Evolutionary conservation across 2,329 filamentous ascomycete genomes (phyloP), one percentile per base, ranked within the genome.

Genomic region (Cryphonectria radicalis): DNA sequence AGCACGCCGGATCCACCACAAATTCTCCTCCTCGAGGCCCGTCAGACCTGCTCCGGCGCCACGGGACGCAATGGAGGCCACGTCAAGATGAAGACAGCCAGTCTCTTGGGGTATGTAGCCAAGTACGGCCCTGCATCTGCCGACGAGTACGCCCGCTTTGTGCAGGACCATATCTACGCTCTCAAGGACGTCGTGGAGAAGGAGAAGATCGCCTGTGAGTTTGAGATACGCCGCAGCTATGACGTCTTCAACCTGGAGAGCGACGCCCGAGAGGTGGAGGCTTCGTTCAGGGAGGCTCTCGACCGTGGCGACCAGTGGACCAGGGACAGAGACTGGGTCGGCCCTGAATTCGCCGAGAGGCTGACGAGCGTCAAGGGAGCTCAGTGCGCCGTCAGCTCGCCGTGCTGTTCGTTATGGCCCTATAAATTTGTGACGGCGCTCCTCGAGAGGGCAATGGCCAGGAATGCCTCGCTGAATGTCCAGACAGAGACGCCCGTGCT

Each of bases 21-120:
- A 3, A 66, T 70, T 37, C 65, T 72, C 35, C 65, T 72, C 4
- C 60, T 73, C 8, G 72, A 73, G 40, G 72, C 72, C 6, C 70
- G 72, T 2, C 72, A 72, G 28, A 71, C 72, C 14, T 73, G 70
- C 46, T 73, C 72, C 5, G 72, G 72, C 0, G 72, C 72, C 6
- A 72, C 72, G 8, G 72, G 70, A 32, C 72, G 72, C 32, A 73
- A 73, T 4, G 70, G 72, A 7, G 72, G 72, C 32, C 72, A 73
- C 28, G 14, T 55, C 17, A 73, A 71, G 14, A 13, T 35, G 6
- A 69, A 71, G 42, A 67, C 67, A 11, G 62, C 67, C 17, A 63
- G 43, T 2, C 32, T 72, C 17, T 55, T 71, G 53, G 19, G 25
- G 2, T 11, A 57, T 11, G 32, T 42, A 35, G 59, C 64, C 50